Base-by-base conservation (phyloP, 257 asterid genomes). In the Rhazya stricta region DNA sequence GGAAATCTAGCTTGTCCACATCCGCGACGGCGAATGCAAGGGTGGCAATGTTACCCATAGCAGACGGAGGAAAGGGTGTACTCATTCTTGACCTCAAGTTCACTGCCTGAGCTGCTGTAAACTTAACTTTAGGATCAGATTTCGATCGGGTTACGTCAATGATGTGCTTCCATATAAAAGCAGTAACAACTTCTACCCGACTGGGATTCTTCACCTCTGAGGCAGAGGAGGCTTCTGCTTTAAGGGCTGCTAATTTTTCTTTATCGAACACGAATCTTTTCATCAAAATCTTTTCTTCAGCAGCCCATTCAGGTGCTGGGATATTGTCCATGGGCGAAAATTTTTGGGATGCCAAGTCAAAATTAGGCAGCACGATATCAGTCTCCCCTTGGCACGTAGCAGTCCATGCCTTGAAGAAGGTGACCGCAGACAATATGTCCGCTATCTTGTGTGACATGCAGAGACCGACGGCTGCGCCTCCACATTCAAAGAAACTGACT, bases 131-230 rank as follows among this genome's bases (percentile, higher is more conserved):
- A 6, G 18, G n/a, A n/a, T 37, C 48, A 9, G 0, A 41, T 10
- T 71, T 71, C 0, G 74, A 46, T 8, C 42, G 32, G 23, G 48
- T 9, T 1, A 29, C 34, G 0, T 66, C 39, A 10, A 82, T 77
- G 50, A 80, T 34, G 23, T 74, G 71, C 42, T 60, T 73, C 88
- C 86, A 86, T 21, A 88, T 32, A 34, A 72, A 84, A 12, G 86
- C 79, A 0, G 85, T 78, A 16, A 86, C 74, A 13, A 79, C 78
- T 76, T 84, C 91, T 9, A 86, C 83, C 19, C 89, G 72, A 32
- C 85, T 83, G 2, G 85, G 87, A 69, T 79, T 36, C 57, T 48
- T 46, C 45, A 48, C 30, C 18, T 23, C 16, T 10, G 78, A 76
- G 6, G 69, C 46, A 1, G 67, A 15, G 27, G 61, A 56, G 23